phyloP scores from a whole-genome alignment of 192 early-diverging fungal species.

The Phlyctochytrium planicorne region DNA sequence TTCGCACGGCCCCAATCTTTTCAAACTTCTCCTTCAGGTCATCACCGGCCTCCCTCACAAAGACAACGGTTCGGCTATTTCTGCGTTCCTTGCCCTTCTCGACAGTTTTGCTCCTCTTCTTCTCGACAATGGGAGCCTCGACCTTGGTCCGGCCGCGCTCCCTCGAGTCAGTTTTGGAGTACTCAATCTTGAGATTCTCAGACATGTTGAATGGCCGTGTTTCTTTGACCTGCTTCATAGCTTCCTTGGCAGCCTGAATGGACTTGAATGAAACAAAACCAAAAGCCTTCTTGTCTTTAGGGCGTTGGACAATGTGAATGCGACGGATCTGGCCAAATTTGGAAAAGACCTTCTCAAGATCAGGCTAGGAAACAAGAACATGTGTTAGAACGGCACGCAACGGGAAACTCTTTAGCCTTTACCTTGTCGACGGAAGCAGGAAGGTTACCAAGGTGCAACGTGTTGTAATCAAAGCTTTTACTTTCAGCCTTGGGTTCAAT shows the following conservation, averaged over 20 bases:
- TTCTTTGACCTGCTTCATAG: conserved; percentile 21
- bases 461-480: too few relatives aligned
- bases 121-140: conserved; percentile 3
- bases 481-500: too few relatives aligned
- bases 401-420: too few relatives aligned
- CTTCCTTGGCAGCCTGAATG: conserved; percentile 17
- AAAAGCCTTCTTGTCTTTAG: conserved; percentile 40
- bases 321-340: conserved; percentile 33
- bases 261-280: conserved; percentile 45
- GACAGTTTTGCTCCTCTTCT: conserved; percentile 28
- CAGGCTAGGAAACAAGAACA: conserved; percentile 25
- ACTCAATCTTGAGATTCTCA: conserved; percentile 42
- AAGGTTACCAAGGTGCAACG: too few relatives aligned
- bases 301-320: conserved; percentile 41
- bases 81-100: conserved; percentile 5
- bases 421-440: too few relatives aligned
- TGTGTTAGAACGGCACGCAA: conserved; percentile 5
- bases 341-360: conserved; percentile 37
- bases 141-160: neutral
- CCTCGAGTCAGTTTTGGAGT: conserved; percentile 34
- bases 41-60: conserved; percentile 8
- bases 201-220: conserved; percentile 34
- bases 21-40: conserved; percentile 9
- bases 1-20: conserved; percentile 16
- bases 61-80: conserved; percentile 13